A percentile compares a stretch with the other conserved stretches of the same genome.
These are phyloP conservation scores for Aspergillus tamarii DNA, from an alignment of 2,329 filamentous ascomycete species.

Conservation along the genomic window DNA sequence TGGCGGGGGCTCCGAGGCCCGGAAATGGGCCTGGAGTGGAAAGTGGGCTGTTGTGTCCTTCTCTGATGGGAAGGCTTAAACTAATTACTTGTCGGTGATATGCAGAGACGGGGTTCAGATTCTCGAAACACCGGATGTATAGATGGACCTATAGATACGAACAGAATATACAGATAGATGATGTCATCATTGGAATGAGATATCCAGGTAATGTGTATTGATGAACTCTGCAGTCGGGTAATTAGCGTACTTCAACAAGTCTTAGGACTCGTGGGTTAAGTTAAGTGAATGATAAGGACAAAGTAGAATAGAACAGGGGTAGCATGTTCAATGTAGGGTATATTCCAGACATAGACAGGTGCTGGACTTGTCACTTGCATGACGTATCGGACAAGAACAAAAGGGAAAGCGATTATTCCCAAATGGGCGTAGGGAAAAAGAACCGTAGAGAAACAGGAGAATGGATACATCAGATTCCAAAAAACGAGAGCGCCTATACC, in stretches of 20 bases:
- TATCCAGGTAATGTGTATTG: constrained; percentile 2
- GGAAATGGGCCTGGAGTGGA: constrained; percentile 93
- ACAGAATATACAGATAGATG: constrained; percentile 3
- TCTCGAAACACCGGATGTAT: neutral
- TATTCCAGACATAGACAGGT: neutral
- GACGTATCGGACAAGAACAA: neutral
- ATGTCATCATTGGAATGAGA: neutral
- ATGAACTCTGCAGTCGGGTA: neutral
- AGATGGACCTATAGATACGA: neutral
- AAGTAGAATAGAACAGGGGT: neutral
- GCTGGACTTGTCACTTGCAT: neutral
- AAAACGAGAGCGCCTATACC: constrained; percentile 6
- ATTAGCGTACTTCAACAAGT: neutral
- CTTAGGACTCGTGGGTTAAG: neutral
- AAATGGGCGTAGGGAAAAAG: neutral
- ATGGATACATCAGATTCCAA: neutral
- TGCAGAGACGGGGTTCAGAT: neutral
- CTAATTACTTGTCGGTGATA: neutral
- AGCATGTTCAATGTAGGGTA: constrained; percentile 8
- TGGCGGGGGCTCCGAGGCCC: constrained; percentile 68
- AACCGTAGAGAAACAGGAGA: neutral
- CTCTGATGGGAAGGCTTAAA: constrained; percentile 64
- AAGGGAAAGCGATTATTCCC: neutral
- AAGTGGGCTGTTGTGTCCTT: constrained; percentile 97
- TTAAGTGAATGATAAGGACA: neutral